A percentile compares a stretch with the other conserved stretches of the same genome.
phyloP scores from a whole-genome alignment of 1,284 basidiomycete species.

The Trametes sp. region DNA sequence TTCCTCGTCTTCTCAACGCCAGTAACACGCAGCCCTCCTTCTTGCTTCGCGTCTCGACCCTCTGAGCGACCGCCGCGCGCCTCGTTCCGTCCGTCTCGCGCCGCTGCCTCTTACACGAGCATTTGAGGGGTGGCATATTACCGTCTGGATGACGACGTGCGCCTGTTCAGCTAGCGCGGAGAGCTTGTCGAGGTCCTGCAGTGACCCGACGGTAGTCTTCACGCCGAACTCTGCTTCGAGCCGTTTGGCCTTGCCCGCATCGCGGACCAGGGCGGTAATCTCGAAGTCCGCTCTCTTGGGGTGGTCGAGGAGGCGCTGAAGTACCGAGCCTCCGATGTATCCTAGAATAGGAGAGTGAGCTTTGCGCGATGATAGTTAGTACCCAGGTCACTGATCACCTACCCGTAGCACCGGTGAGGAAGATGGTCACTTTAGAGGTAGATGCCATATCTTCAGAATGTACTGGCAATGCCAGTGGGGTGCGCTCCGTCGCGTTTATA shows the following conservation, averaged over 20 bases:
- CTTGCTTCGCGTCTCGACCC: too few species aligned
- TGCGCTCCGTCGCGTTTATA: too few species aligned
- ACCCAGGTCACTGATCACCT: not conserved
- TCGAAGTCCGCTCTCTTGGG: slow-evolving; percentile 16
- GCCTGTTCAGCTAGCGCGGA: slow-evolving; percentile 23
- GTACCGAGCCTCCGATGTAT: slow-evolving; percentile 31
- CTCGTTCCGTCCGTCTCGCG: too few species aligned
- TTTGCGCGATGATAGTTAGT: not conserved
- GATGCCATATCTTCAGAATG: not conserved
- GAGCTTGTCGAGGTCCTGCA: slow-evolving; percentile 28
- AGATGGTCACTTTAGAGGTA: slow-evolving; percentile 11
- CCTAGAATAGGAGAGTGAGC: slow-evolving; percentile 11
- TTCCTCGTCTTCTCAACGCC: too few species aligned
- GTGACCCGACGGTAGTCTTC: slow-evolving; percentile 32
- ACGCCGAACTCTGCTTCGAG: slow-evolving; percentile 34
- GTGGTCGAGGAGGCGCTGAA: slow-evolving; percentile 27
- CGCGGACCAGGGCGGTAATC: slow-evolving; percentile 31
- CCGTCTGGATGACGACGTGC: slow-evolving; percentile 32
- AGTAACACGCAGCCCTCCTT: too few species aligned
- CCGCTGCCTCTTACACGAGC: too few species aligned
- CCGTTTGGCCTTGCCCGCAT: slow-evolving; percentile 27
- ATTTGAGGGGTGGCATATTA: too few species aligned
- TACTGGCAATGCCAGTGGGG: not conserved
- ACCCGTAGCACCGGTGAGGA: slow-evolving; percentile 32
- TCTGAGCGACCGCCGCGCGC: too few species aligned